Evolutionary conservation across 371 early-diverging fungal genomes (phyloP).

Genomic region (Saksenaea vasiformis): DNA sequence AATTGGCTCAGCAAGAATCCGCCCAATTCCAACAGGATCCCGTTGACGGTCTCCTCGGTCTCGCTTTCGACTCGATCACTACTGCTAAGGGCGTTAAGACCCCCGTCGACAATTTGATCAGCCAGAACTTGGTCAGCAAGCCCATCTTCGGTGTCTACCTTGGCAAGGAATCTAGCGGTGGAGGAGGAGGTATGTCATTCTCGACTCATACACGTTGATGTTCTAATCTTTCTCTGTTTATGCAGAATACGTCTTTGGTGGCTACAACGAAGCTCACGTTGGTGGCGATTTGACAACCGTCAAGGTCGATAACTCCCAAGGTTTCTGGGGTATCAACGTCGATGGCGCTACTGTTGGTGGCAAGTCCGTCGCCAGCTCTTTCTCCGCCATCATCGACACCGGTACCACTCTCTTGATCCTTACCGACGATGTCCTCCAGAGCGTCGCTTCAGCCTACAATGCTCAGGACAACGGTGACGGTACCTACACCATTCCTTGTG

Average conservation of each 20-base stretch:
- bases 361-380: not conserved
- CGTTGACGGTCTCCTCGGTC: constrained; percentile 45
- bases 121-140: constrained; percentile 16
- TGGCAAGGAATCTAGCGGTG: constrained; percentile 21
- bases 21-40: constrained; percentile 24
- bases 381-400: constrained; percentile 59
- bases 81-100: constrained; percentile 38
- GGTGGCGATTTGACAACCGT: constrained; percentile 22
- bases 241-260: constrained; percentile 37
- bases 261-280: constrained; percentile 21
- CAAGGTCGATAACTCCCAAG: constrained; percentile 26
- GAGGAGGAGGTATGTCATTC: constrained; percentile 31
- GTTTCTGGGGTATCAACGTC: constrained; percentile 21
- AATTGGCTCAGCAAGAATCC: constrained; percentile 39
- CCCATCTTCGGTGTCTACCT: constrained; percentile 35
- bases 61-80: constrained; percentile 38
- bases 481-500: constrained; percentile 27
- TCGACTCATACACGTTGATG: not conserved
- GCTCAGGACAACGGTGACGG: constrained; percentile 29
- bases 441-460: constrained; percentile 19
- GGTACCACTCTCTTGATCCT: constrained; percentile 62
- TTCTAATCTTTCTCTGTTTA: not conserved
- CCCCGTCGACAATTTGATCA: constrained; percentile 26
- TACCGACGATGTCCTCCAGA: constrained; percentile 30
- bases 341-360: constrained; percentile 6